These are phyloP conservation scores for Zygosaccharomyces lentus DNA, from an alignment of 805 yeast species.

Conservation along the genomic window DNA sequence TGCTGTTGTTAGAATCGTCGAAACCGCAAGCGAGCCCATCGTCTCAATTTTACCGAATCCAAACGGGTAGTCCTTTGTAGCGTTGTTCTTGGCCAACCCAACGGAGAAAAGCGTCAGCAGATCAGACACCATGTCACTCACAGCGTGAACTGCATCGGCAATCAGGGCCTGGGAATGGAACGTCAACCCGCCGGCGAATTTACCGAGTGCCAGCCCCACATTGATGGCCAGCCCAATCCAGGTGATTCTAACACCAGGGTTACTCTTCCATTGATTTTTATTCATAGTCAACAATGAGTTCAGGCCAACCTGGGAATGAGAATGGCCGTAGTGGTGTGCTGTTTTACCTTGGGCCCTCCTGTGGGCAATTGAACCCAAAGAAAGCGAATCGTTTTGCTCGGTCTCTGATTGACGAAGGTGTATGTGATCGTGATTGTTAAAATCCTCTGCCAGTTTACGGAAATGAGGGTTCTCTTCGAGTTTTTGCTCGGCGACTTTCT, in stretches of 20 bases:
- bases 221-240: slow-evolving; percentile 86
- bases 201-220: slow-evolving; percentile 78
- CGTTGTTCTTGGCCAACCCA: slow-evolving; percentile 59
- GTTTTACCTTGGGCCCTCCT: slow-evolving; percentile 8
- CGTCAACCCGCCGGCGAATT: slow-evolving; percentile 82
- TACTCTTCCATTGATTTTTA: slow-evolving; percentile 45
- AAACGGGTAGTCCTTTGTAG: slow-evolving; percentile 61
- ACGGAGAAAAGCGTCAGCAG: slow-evolving; percentile 86
- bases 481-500: slow-evolving; percentile 15
- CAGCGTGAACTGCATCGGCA: slow-evolving; percentile 93
- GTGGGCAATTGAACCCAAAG: slow-evolving; percentile 35
- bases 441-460: slow-evolving; percentile 15
- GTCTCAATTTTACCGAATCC: slow-evolving; percentile 95
- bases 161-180: slow-evolving; percentile 93
- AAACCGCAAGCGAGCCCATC: slow-evolving; percentile 84
- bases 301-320: slow-evolving; percentile 34
- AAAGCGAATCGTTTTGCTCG: slow-evolving; percentile 39
- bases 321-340: slow-evolving; percentile 13
- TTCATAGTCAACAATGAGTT: slow-evolving; percentile 36
- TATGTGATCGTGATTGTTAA: slow-evolving; percentile 36
- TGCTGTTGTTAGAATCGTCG: slow-evolving; percentile 76
- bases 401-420: slow-evolving; percentile 43
- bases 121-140: slow-evolving; percentile 86
- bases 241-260: slow-evolving; percentile 90
- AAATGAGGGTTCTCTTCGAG: slow-evolving; percentile 20